Conservation (phyloP, 495 filamentous ascomycete species). For the Annulohypoxylon moriforme region DNA sequence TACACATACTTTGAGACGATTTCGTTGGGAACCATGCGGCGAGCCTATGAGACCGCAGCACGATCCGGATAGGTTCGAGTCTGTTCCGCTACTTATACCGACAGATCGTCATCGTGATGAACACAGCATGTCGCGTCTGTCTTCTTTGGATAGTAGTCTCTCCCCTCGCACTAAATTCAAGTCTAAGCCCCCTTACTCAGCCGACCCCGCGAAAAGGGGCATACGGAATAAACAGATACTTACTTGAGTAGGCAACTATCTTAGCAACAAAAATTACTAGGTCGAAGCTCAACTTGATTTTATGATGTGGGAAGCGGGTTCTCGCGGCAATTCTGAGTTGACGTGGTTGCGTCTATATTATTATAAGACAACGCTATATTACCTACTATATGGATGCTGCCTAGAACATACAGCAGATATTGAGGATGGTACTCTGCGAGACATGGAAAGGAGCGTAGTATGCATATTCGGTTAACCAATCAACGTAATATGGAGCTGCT, state of each 20-base stretch:
- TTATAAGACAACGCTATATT: neutral
- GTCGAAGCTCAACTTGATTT: neutral
- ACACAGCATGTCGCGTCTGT: neutral
- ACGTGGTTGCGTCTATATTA: neutral
- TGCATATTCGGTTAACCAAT: constrained; percentile 25
- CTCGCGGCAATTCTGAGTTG: neutral
- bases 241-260: neutral
- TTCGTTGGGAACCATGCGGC: constrained; percentile 11
- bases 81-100: constrained; percentile 18
- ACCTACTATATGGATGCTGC: constrained; percentile 1
- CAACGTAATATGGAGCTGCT: neutral
- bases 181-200: constrained; percentile 6
- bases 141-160: neutral
- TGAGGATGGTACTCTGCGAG: neutral
- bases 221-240: neutral
- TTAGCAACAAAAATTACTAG: neutral
- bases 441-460: constrained; percentile 4
- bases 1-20: constrained; percentile 3
- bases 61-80: constrained; percentile 11
- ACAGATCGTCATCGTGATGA: constrained; percentile 29
- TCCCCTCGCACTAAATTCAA: neutral
- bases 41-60: constrained; percentile 27
- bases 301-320: neutral
- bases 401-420: neutral
- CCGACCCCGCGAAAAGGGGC: neutral